These are phyloP conservation scores for Xylaria digitata DNA, from an alignment of 2,329 filamentous ascomycete genomes.

Conservation along the genomic window DNA sequence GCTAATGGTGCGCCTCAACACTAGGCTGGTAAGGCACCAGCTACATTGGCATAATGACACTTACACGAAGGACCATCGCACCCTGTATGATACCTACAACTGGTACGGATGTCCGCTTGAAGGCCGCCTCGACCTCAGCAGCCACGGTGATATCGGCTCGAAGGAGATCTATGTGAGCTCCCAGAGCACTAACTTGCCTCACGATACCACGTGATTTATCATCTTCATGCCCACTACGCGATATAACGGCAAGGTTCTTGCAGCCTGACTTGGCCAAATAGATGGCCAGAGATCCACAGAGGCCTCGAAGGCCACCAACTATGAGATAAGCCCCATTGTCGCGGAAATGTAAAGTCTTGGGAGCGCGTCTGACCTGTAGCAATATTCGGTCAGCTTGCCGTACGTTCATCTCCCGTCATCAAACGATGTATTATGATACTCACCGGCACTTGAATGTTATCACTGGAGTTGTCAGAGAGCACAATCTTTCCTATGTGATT, in stretches of 20 bases:
- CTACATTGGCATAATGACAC: not conserved
- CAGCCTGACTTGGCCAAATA: conserved; percentile 51
- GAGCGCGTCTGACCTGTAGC: conserved; percentile 34
- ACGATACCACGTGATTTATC: conserved; percentile 45
- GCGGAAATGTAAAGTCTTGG: conserved; percentile 38
- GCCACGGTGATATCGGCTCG: conserved; percentile 39
- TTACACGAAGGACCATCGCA: conserved; percentile 34
- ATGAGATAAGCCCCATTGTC: conserved; percentile 44
- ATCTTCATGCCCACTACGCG: conserved; percentile 49
- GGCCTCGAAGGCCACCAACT: conserved; percentile 53
- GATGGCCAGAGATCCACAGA: conserved; percentile 52
- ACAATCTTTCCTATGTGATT: conserved; percentile 55
- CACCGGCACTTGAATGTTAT: conserved; percentile 23
- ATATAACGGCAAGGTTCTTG: conserved; percentile 48
- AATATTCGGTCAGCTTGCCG: conserved; percentile 6
- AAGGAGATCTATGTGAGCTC: conserved; percentile 35
- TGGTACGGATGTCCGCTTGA: conserved; percentile 18
- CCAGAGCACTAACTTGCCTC: conserved; percentile 36
- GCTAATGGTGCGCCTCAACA: not conserved
- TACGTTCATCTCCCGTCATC: too few species aligned
- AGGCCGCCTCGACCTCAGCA: conserved; percentile 31
- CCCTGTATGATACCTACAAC: conserved; percentile 48
- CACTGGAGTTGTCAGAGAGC: not conserved
- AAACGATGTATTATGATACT: conserved; percentile 28
- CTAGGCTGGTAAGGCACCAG: too few species aligned